Evolutionary conservation across 345 rosid genomes (phyloP), one percentile per base, ranked within the genome.

Genomic region (Lepidium africanum): DNA sequence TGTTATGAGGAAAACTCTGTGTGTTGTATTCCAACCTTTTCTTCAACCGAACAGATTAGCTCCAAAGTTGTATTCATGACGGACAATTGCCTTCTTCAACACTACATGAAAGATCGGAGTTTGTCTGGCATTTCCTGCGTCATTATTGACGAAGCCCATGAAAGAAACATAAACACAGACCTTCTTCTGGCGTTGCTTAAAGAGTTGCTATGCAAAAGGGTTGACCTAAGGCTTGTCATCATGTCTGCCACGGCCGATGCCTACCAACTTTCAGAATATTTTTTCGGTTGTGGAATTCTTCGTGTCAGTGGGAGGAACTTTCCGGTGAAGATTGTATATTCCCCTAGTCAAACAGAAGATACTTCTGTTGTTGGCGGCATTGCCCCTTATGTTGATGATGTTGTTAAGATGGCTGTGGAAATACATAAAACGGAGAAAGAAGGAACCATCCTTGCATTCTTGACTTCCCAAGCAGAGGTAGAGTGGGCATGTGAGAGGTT

Each of bases 231-330:
- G 81, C 85, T 92, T 72, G 67, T 92, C 49, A 86, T 92, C 80
- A 92, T 92, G 98, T 92, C 96, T 49, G 98, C 98, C 64, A 92
- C 98, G 23, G 98, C 92, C 11, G 86, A 92, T 83, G 86, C 97
- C 40, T 55, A 66, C 57, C 89, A 86, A 71, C 89, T 92, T n/a
- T 83, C 98, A 15, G 70, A 80, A 11, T 92, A 85, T 82, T 86
- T 90, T 67, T 90, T 78, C 47, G 81, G 84, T 35, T 92, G 93
- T 68, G 58, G 54, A 39, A 83, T 87, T 56, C 73, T 81, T 76
- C 70, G 60, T 74, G 86, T 88, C 48, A 23, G 12, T 47, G 98
- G 98, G 21, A 85, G 98, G 77, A 85, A 77, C 67, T 90, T 83
- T 73, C 91, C 97, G 4, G 96, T 92, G 59, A 90, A 88, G 59